Evolutionary conservation across 2,329 filamentous ascomycete species (phyloP), one percentile per base, ranked within the genome.

Genomic region (Aspergillus uvarum): DNA sequence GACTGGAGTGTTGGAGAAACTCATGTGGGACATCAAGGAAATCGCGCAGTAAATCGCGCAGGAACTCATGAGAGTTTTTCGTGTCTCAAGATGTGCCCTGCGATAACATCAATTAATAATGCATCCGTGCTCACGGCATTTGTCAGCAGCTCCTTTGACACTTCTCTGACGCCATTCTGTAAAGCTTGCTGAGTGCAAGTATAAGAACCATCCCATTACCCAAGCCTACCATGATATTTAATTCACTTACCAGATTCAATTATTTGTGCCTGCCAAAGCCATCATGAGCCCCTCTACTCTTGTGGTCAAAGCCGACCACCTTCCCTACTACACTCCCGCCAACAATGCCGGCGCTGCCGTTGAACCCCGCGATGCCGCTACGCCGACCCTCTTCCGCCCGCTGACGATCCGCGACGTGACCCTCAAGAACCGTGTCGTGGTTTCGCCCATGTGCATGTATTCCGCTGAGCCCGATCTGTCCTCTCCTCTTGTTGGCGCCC

Each of bases 371-470:
- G 73, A 74, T 54, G 66, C 71, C 19, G 65, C 61, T 29, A 75
- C 71, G 0, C 83, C 84, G 3, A 86, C 85, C 61, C 76, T 87
- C 48, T 87, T 87, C 74, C 78, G 79, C 47, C 84, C 84, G 3
- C 70, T 86, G 54, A 82, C 80, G 68, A 74, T 87, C 56, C 79
- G 84, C 24, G 82, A 83, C 47, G 65, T 86, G 24, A 84, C 81
- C 0, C 75, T 89, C 5, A 86, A 86, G 65, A 89, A 89, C 73
- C 85, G 87, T 64, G 85, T 89, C 61, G 82, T 86, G 62, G 79
- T 82, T 12, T 82, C 84, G 3, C 87, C 87, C 0, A 78, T 89
- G 38, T 89, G 87, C 74, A 87, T 88, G 71, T 89, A 89, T 73
- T 86, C 82, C 2, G 82, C 86, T 6, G 72, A 87, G 44, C 81